Conservation (phyloP, 208 protist species). For the Borovskyia barvae region DNA sequence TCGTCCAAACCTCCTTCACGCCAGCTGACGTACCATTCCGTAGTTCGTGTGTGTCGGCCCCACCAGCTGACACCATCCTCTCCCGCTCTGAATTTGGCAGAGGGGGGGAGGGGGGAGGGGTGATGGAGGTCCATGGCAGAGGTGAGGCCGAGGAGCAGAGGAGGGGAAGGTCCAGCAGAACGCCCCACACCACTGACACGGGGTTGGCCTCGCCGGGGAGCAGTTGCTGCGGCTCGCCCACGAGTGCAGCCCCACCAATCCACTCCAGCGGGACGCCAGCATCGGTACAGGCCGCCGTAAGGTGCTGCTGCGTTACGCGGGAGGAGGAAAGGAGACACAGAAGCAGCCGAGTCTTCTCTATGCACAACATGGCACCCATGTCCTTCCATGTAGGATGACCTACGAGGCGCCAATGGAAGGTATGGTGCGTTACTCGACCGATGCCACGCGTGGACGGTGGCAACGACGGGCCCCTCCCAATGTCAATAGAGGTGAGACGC, state of each 20-base stretch:
- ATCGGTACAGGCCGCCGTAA: conserved; percentile 25
- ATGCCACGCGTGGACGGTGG: too few species aligned
- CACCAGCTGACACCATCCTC: background rate
- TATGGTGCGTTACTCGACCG: conserved; percentile 27
- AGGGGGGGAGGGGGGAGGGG: background rate
- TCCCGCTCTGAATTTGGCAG: background rate
- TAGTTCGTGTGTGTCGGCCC: background rate
- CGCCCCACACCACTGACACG: conserved; percentile 52
- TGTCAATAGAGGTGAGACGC: too few species aligned
- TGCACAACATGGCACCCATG: conserved; percentile 40
- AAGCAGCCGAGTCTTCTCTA: conserved; percentile 53
- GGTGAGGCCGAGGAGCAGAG: too few species aligned
- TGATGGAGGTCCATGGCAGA: too few species aligned
- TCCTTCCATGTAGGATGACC: conserved; percentile 58
- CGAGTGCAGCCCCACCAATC: conserved; percentile 51
- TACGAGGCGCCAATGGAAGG: conserved; percentile 38
- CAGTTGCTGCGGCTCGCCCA: conserved; percentile 37
- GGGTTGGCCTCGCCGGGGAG: conserved; percentile 34
- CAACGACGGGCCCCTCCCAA: too few species aligned
- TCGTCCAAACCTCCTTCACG: background rate
- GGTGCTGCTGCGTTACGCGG: conserved; percentile 53
- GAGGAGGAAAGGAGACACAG: conserved; percentile 62
- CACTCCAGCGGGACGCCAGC: conserved; percentile 38
- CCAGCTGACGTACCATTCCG: background rate
- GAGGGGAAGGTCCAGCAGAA: conserved; percentile 47